phyloP scores from a whole-genome alignment of 768 basidiomycete species.

The Mycena albidolilacea region DNA sequence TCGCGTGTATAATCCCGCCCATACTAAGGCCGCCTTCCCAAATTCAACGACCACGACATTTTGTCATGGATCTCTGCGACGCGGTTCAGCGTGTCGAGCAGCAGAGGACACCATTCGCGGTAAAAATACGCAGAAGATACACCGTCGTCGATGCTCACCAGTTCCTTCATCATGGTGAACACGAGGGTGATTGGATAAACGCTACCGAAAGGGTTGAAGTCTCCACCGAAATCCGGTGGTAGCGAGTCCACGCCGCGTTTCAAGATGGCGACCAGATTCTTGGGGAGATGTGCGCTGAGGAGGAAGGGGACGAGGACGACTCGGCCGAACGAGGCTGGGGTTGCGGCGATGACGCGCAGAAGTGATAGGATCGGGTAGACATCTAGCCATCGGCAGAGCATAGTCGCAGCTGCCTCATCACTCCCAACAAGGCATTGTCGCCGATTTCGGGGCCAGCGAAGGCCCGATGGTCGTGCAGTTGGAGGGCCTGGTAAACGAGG shows the following conservation, averaged over 20 bases:
- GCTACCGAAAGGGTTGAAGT: slow-evolving; percentile 14
- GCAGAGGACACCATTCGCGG: slow-evolving; percentile 31
- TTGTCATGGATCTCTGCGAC: slow-evolving; percentile 22
- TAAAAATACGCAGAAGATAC: slow-evolving; percentile 34
- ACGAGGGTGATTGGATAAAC: slow-evolving; percentile 32
- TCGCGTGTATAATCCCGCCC: slow-evolving; percentile 28
- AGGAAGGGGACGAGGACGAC: slow-evolving; percentile 29
- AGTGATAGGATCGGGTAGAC: slow-evolving; percentile 27
- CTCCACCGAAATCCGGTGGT: slow-evolving; percentile 17
- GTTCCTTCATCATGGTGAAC: slow-evolving; percentile 14
- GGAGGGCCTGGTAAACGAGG: slow-evolving; percentile 24
- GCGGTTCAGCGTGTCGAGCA: slow-evolving; percentile 29
- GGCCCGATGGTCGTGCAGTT: slow-evolving; percentile 1
- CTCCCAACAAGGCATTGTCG: slow-evolving; percentile 23
- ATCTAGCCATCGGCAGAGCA: slow-evolving; percentile 36
- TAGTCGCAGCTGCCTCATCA: slow-evolving; percentile 25
- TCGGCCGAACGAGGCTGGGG: slow-evolving; percentile 17
- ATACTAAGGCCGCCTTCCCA: slow-evolving; percentile 7
- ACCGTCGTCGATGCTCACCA: slow-evolving; percentile 23
- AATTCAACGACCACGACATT: slow-evolving; percentile 1
- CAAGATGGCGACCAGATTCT: slow-evolving; percentile 32
- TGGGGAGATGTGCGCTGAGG: slow-evolving; percentile 35
- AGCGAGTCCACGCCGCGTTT: slow-evolving; percentile 33
- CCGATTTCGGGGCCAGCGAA: slow-evolving; percentile 20
- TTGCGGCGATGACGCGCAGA: slow-evolving; percentile 30